Percentiles rank a stretch among this genome's conserved stretches.
These are phyloP conservation scores for Rhizophlyctis rosea DNA, from an alignment of 192 early-diverging fungal genomes.

Conservation along the genomic window DNA sequence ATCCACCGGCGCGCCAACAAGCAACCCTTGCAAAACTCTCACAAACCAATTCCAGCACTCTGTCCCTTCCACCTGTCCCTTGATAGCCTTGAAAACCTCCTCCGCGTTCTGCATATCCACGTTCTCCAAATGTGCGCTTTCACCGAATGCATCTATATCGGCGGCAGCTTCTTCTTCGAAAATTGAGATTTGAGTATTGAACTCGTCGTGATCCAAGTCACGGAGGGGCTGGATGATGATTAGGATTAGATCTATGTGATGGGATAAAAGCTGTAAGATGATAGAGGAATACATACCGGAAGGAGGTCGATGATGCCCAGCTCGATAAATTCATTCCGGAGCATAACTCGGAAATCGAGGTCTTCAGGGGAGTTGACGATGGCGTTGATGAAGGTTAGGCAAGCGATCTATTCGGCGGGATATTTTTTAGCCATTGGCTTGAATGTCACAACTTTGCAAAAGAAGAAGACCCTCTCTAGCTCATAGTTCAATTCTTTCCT, in stretches of 20 bases:
- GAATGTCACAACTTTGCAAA: neutral
- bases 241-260: constrained; percentile 5
- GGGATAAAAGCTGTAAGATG: too few relatives aligned
- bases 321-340: constrained; percentile 17
- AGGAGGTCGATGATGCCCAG: constrained; percentile 21
- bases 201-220: constrained; percentile 12
- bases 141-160: constrained; percentile 9
- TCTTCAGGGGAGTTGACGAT: constrained; percentile 34
- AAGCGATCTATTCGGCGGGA: constrained; percentile 12
- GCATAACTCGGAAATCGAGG: constrained; percentile 18
- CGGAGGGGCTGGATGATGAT: constrained; percentile 12
- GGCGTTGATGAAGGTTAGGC: constrained; percentile 28
- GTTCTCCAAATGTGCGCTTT: neutral
- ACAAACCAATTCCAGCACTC: constrained; percentile 15
- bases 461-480: too few relatives aligned
- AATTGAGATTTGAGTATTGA: constrained; percentile 27
- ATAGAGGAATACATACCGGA: constrained; percentile 10
- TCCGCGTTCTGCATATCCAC: constrained; percentile 21
- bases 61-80: constrained; percentile 5
- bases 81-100: constrained; percentile 15
- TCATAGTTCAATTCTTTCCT: too few relatives aligned
- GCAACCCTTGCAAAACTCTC: constrained; percentile 14
- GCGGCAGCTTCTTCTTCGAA: constrained; percentile 30
- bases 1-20: constrained; percentile 18
- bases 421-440: neutral